Evolutionary conservation across 495 filamentous ascomycete genomes (phyloP).

Genomic region (Gamarada debralockiae): DNA sequence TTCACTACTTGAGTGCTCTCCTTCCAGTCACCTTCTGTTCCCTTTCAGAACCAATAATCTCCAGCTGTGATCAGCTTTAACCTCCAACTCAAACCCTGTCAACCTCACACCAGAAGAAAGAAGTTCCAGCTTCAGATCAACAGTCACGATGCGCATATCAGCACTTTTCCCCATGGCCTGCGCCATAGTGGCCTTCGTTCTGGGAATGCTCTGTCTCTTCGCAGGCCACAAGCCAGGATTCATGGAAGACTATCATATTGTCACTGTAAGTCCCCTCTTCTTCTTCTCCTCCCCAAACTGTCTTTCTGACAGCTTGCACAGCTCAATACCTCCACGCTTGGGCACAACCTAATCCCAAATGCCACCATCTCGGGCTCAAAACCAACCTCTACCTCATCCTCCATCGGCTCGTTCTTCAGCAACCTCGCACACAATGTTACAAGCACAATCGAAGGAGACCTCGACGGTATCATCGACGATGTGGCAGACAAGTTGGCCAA

Average conservation of each 20-base stretch:
- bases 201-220: slow-evolving; percentile 66
- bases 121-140: not conserved
- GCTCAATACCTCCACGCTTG: slow-evolving; percentile 64
- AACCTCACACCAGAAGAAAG: too few relatives aligned
- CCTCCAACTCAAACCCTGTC: too few relatives aligned
- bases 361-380: slow-evolving; percentile 16
- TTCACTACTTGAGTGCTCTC: too few relatives aligned
- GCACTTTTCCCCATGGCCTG: slow-evolving; percentile 21
- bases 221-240: slow-evolving; percentile 58
- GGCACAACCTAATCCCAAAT: slow-evolving; percentile 41
- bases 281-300: not conserved
- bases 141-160: slow-evolving; percentile 14
- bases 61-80: too few relatives aligned
- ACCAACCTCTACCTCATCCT: slow-evolving; percentile 23
- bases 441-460: slow-evolving; percentile 31
- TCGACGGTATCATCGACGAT: slow-evolving; percentile 34
- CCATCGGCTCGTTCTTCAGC: slow-evolving; percentile 17
- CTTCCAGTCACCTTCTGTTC: too few relatives aligned
- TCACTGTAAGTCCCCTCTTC: slow-evolving; percentile 50
- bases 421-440: slow-evolving; percentile 33
- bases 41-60: too few relatives aligned
- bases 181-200: slow-evolving; percentile 57
- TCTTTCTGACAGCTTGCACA: too few relatives aligned
- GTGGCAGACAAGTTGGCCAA: slow-evolving; percentile 40
- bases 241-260: slow-evolving; percentile 59